Base-by-base conservation (phyloP, 371 early-diverging fungal species). In the Mucor velutinosus region DNA sequence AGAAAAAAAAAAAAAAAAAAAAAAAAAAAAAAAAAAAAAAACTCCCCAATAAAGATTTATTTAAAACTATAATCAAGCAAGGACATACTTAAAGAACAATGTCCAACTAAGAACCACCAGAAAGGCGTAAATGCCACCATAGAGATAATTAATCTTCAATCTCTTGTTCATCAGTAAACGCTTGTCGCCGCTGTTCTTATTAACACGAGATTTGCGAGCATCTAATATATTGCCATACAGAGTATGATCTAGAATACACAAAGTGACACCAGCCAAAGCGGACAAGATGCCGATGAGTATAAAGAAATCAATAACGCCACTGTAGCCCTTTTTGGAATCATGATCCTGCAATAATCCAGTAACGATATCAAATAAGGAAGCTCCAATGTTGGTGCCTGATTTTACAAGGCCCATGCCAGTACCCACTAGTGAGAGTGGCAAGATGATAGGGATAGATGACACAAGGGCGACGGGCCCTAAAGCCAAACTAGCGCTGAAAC, bases 341-440 rank as follows among this genome's bases (percentile, higher is more conserved):
- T 57, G 58, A 65, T 91, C 90, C 65, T 92, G 92, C 57, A 92
- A 71, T 8, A 82, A 69, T 11, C 92, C 92, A 27, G 87, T 79
- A 17, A 83, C 57, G 55, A 91, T 90, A 67, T 92, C 92, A 51
- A 89, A 83, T 15, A 91, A 64, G 1, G 90, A 80, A 4, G 82
- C 78, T 11, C 91, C 91, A 21, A 89, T 82, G 62, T 91, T 91
- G 58, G 80, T 84, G 1, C 84, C 79, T 6, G 88, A 85, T 71
- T 92, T 92, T 75, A 88, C 80, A n/a, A 90, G 66, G 0, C 92
- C 91, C 68, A 91, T 77, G 19, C 87, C 92, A 7, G 92, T 91
- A 19, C 92, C 92, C 2, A 92, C 80, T 12, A 85, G 71, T 10
- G 76, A 77, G 14, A 80, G 66, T 0, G 88, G 89, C 2, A 92